phyloP scores from a whole-genome alignment of 768 basidiomycete genomes.

The Leccinum truebloodii region DNA sequence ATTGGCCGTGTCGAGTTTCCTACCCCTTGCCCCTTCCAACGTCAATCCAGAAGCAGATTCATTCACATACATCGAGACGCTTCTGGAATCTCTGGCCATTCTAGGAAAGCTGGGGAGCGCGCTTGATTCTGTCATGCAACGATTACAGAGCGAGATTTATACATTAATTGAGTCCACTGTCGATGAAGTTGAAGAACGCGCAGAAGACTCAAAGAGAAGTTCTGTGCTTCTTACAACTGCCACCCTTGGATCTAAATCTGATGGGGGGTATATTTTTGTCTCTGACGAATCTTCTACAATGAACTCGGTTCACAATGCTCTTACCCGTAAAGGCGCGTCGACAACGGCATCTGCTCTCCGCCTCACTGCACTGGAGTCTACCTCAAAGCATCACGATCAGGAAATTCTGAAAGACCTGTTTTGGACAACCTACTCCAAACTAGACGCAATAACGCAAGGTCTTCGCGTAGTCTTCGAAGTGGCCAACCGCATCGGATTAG shows the following conservation, averaged over 20 bases:
- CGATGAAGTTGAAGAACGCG: slow-evolving; percentile 90
- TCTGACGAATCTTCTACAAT: slow-evolving; percentile 21
- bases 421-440: slow-evolving; percentile 95
- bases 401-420: slow-evolving; percentile 90
- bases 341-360: slow-evolving; percentile 59
- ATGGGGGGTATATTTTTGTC: slow-evolving; percentile 55
- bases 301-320: slow-evolving; percentile 26
- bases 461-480: slow-evolving; percentile 90
- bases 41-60: slow-evolving; percentile 89
- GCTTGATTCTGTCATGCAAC: slow-evolving; percentile 81
- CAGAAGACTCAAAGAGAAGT: slow-evolving; percentile 68
- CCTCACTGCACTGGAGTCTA: slow-evolving; percentile 71
- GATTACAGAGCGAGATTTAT: slow-evolving; percentile 82
- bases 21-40: slow-evolving; percentile 26
- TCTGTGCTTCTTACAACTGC: slow-evolving; percentile 38
- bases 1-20: slow-evolving; percentile 20
- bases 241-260: slow-evolving; percentile 42
- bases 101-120: slow-evolving; percentile 85
- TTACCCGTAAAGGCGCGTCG: slow-evolving; percentile 22
- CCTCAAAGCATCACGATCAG: slow-evolving; percentile 72
- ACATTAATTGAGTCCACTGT: slow-evolving; percentile 82
- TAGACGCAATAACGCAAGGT: slow-evolving; percentile 92
- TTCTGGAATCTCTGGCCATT: slow-evolving; percentile 90
- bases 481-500: slow-evolving; percentile 85
- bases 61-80: slow-evolving; percentile 88